These are phyloP conservation scores for Lyophyllum semitale DNA, from an alignment of 768 basidiomycete genomes.

Conservation along the genomic window DNA sequence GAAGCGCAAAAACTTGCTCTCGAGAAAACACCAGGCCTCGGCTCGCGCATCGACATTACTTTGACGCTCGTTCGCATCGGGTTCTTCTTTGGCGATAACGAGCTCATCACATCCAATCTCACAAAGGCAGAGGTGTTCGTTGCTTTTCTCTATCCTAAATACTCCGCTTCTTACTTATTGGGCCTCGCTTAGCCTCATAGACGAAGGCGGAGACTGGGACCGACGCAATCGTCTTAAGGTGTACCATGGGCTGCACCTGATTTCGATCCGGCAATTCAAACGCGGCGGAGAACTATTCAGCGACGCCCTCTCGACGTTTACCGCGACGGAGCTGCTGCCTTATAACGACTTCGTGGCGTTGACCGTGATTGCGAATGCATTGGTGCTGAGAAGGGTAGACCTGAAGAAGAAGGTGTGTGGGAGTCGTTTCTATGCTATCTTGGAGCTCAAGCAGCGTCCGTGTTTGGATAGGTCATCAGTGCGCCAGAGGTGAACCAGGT, in stretches of 20 bases:
- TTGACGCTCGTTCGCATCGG: slow-evolving; percentile 88
- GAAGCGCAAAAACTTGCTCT: slow-evolving; percentile 82
- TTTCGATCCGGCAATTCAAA: slow-evolving; percentile 92
- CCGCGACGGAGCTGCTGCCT: slow-evolving; percentile 83
- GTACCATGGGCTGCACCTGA: slow-evolving; percentile 82
- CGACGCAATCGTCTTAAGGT: slow-evolving; percentile 95
- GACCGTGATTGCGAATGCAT: slow-evolving; percentile 76
- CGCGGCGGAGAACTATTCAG: slow-evolving; percentile 82
- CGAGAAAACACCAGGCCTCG: slow-evolving; percentile 90
- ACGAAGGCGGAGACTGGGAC: slow-evolving; percentile 98
- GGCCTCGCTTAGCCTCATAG: slow-evolving; percentile 64
- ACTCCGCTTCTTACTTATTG: background rate
- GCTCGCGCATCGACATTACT: slow-evolving; percentile 90
- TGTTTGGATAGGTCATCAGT: slow-evolving; percentile 61
- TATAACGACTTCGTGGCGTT: slow-evolving; percentile 91
- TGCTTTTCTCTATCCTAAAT: background rate
- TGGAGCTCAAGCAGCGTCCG: slow-evolving; percentile 3
- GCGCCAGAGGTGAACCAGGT: slow-evolving; percentile 89
- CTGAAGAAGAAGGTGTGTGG: slow-evolving; percentile 82
- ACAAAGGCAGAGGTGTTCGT: slow-evolving; percentile 80
- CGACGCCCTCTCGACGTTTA: slow-evolving; percentile 93
- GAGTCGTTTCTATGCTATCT: background rate
- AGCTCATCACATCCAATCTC: slow-evolving; percentile 70
- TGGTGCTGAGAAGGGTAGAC: slow-evolving; percentile 80
- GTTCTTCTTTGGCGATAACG: slow-evolving; percentile 83